Evolutionary conservation across 257 asterid genomes (phyloP).

Genomic region (Primulina eburnea): DNA sequence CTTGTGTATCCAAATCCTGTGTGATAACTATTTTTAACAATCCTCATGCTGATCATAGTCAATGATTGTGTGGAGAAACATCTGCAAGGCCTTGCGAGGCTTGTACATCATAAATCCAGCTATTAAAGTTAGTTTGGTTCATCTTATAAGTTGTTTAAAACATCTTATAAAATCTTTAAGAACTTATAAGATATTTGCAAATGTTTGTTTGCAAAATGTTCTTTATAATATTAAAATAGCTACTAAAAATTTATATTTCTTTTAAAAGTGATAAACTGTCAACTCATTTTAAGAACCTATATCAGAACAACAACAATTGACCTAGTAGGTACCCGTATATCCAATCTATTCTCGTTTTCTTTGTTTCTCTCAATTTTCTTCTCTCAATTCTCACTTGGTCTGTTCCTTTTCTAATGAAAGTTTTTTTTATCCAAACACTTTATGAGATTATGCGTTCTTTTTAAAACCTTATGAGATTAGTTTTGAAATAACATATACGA

Average conservation of each 20-base stretch:
- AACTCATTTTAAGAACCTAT: not conserved
- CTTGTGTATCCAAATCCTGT: conserved; percentile 1
- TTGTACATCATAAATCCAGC: not conserved
- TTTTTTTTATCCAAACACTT: not conserved
- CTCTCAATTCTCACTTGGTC: not conserved
- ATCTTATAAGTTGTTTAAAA: not conserved
- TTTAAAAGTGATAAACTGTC: not conserved
- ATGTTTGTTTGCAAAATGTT: not conserved
- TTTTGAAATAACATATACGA: not conserved
- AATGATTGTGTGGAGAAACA: not conserved
- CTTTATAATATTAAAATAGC: not conserved
- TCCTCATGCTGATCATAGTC: not conserved
- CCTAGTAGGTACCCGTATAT: not conserved
- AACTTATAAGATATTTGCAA: not conserved
- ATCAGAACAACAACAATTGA: no score
- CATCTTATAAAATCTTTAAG: not conserved
- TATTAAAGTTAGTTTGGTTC: not conserved
- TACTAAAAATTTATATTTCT: not conserved
- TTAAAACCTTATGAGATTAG: no score
- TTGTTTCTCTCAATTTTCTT: not conserved
- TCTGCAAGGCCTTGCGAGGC: not conserved
- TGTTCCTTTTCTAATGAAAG: no score
- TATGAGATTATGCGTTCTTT: no score
- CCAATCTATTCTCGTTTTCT: not conserved
- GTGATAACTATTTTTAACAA: conserved; percentile 8